Base-by-base conservation (phyloP, 768 basidiomycete genomes). In the Tephrocybe sp. region DNA sequence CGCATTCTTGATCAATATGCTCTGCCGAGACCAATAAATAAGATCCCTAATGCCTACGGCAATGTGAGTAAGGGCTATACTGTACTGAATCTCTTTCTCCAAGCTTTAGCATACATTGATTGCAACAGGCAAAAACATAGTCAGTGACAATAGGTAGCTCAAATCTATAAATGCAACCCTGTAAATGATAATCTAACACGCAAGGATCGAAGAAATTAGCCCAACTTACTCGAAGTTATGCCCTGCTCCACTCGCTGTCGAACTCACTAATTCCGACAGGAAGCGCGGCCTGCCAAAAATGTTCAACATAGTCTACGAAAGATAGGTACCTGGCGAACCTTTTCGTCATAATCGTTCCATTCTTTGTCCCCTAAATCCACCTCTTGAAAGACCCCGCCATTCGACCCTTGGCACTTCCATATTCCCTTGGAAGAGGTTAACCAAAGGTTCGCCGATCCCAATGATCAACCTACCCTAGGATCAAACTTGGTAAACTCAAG, bases 281-380 rank as follows among this genome's bases (percentile, higher is more conserved):
- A 13, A 78, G 64, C 16, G 72, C 70, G 12, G 77, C 74, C 89
- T 87, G 25, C 22, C 6, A 38, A 31, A 44, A 44, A 44, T 46
- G 48, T 45, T 19, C 38, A 42, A 30, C 57, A 3, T 21, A 49
- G 3, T 15, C 25, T 15, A 15, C 1, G 15, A 31, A 53, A 41
- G 7, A 19, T 27, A 37, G 50, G 11, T 9, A 22, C 26, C 35
- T 8, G 18, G 28, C 68, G 36, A 53, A 86, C 92, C 79, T 93
- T 92, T 65, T 96, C 92, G 57, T 96, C 92, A 57, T 96, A 96
- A 59, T 94, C 92, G 11, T 74, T 80, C 93, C 93, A 96, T 63
- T 85, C 83, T 3, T 74, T 79, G 22, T 86, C 82, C 1, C 64
- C 65, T 34, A 91, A 69, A 26, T 86, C 83, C n/a, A 90, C 75